Base-by-base conservation (phyloP, 768 basidiomycete genomes). In the Baorangia bicolor region DNA sequence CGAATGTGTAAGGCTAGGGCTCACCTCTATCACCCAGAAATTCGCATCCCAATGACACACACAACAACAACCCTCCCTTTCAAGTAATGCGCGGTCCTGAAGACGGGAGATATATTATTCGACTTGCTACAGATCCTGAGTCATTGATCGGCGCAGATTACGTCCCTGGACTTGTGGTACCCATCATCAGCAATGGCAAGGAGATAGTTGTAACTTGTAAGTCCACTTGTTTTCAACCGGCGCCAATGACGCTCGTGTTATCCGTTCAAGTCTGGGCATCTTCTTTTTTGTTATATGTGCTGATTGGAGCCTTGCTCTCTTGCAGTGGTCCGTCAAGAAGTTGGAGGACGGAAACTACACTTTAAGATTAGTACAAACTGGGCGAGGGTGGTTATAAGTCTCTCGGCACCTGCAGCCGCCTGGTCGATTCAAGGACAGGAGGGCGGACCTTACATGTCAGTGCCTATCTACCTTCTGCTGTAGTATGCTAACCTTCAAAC, bases 91-190 rank as follows among this genome's bases (percentile, higher is more conserved):
- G 28, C 7, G 12, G 7, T 13, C 21, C 30, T 10, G 5, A 6
- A 23, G 1, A 5, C n/a, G 49, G 49, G 12, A 21, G 2, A 28
- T 50, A 49, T 31, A 6, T 18, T 4, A 28, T 53, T 18, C 20
- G 8, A 39, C 16, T 31, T 12, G 28, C 3, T 9, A 9, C 12
- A 38, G 1, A 0, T 3, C 16, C 21, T 13, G 23, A 4, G 7
- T 37, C 16, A 23, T 31, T 14, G 18, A 18, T 27, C 6, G 53
- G 53, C 28, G 18, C 25, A 4, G 8, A 31, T 3, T 4, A 0
- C 14, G n/a, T 2, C 14, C 1, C 6, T 18, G 7, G 1, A 7
- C 1, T 6, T 1, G 3, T 8, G n/a, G 2, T 1, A 45, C n/a
- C 28, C 13, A n/a, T 50, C 21, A 18, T 40, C 23, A 25, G 21